A percentile compares a stretch with the other conserved stretches of the same genome.
phyloP scores from a whole-genome alignment of 2,329 filamentous ascomycete genomes.

The Ophiostoma sp. region DNA sequence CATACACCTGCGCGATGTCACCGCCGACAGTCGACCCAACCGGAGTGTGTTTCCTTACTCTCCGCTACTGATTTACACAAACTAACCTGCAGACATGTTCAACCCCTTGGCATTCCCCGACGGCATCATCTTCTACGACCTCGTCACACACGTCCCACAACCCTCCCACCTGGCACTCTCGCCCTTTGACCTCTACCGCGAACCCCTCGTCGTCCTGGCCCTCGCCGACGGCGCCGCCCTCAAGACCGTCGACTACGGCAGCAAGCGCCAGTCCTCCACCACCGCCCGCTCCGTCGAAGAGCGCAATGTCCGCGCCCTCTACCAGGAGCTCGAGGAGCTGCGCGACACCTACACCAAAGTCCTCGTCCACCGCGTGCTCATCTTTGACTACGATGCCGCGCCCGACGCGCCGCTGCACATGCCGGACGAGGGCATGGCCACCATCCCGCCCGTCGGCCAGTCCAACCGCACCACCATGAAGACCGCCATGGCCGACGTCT shows the following conservation, averaged over 20 bases:
- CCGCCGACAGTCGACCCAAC: conserved; percentile 75
- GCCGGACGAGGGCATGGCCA: conserved; percentile 64
- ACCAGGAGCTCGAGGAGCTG: conserved; percentile 65
- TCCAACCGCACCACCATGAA: conserved; percentile 76
- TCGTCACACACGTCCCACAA: conserved; percentile 74
- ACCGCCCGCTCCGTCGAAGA: conserved; percentile 50
- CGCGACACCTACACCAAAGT: conserved; percentile 69
- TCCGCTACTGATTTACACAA: conserved; percentile 16
- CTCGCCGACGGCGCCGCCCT: conserved; percentile 76
- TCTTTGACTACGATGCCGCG: conserved; percentile 66
- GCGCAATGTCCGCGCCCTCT: conserved; percentile 53
- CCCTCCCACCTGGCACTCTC: conserved; percentile 72
- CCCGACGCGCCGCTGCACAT: conserved; percentile 48
- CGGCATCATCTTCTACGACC: conserved; percentile 82
- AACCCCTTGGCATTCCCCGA: conserved; percentile 82
- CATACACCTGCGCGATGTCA: conserved; percentile 80
- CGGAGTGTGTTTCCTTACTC: conserved; percentile 57
- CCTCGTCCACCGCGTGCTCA: conserved; percentile 68
- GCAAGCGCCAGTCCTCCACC: conserved; percentile 46
- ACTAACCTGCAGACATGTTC: conserved; percentile 67
- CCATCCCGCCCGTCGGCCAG: conserved; percentile 62
- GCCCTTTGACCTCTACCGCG: conserved; percentile 85
- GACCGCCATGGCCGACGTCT: conserved; percentile 73
- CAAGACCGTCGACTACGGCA: conserved; percentile 45
- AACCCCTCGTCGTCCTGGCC: conserved; percentile 76